A percentile compares a stretch with the other conserved stretches of the same genome.
Conservation (phyloP, 768 basidiomycete genomes). For the Tylopilus sp. region DNA sequence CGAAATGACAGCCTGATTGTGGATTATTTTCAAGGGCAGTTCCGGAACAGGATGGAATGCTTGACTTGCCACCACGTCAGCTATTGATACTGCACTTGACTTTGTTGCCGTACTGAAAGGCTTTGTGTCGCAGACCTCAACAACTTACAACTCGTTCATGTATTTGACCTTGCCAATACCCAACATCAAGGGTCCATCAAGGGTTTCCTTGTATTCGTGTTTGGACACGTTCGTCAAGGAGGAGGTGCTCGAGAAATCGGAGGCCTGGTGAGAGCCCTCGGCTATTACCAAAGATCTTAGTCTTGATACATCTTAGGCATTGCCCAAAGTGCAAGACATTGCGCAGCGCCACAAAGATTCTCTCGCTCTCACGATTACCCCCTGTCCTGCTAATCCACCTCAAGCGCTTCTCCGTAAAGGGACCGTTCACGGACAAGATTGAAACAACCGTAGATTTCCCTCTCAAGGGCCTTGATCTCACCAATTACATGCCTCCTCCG, state of each 20-base stretch:
- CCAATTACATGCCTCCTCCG: constrained; percentile 84
- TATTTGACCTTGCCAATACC: constrained; percentile 91
- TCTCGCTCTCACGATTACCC: constrained; percentile 89
- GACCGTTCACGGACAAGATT: constrained; percentile 92
- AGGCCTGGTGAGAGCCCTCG: constrained; percentile 72
- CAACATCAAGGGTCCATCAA: constrained; percentile 47
- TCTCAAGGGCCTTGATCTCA: constrained; percentile 53
- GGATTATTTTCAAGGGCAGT: constrained; percentile 97
- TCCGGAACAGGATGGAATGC: constrained; percentile 85
- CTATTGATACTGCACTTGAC: constrained; percentile 5
- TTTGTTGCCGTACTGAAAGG: constrained; percentile 11
- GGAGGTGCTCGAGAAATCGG: constrained; percentile 87
- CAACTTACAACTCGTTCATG: constrained; percentile 96
- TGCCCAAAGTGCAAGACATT: constrained; percentile 92
- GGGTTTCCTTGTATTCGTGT: constrained; percentile 73
- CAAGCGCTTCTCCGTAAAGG: constrained; percentile 89
- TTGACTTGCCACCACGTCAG: constrained; percentile 83
- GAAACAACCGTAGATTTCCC: constrained; percentile 96
- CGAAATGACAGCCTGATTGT: constrained; percentile 93
- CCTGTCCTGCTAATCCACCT: constrained; percentile 90
- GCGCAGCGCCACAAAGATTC: constrained; percentile 79
- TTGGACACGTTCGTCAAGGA: constrained; percentile 87
- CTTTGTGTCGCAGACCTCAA: constrained; percentile 69
- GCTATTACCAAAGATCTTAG: background rate
- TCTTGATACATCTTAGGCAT: constrained; percentile 54